Evolutionary conservation across 345 rosid species (phyloP).

Genomic region (Abelmoschus esculentus): DNA sequence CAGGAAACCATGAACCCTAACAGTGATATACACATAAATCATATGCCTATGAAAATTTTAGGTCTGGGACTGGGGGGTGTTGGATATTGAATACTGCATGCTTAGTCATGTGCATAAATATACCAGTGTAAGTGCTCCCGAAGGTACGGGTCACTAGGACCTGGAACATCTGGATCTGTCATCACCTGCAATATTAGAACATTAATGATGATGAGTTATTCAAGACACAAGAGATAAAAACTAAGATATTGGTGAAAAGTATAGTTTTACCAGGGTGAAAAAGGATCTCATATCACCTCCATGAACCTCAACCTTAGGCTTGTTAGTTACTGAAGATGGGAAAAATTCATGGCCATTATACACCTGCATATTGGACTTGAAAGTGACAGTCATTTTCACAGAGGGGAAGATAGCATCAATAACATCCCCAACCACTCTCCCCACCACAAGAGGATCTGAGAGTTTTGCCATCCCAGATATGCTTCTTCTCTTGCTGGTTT

Average conservation of each 20-base stretch:
- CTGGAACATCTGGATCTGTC: conserved; percentile 99
- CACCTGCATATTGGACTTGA: conserved; percentile 62
- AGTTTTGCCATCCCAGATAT: conserved; percentile 31
- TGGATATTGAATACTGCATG: too few species aligned
- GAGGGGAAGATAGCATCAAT: conserved; percentile 50
- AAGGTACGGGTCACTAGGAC: conserved; percentile 93
- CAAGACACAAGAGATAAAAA: too few species aligned
- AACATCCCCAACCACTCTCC: conserved; percentile 87
- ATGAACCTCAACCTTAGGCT: conserved; percentile 81
- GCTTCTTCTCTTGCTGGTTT: background rate
- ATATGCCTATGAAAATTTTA: too few species aligned
- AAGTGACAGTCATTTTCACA: conserved; percentile 64
- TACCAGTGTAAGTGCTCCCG: conserved; percentile 96
- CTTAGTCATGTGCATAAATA: too few species aligned
- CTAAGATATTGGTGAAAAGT: background rate
- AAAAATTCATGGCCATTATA: conserved; percentile 82
- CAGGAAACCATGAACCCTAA: background rate
- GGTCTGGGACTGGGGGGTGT: too few species aligned
- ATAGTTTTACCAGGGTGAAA: conserved; percentile 73
- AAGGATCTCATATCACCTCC: conserved; percentile 88
- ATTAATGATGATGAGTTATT: background rate
- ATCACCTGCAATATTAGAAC: conserved; percentile 46
- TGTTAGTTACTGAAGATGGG: conserved; percentile 58
- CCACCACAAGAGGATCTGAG: conserved; percentile 73
- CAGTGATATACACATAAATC: background rate